Base-by-base conservation (phyloP, 169 alveolate genomes). In the Plasmodium cynomolgi region DNA sequence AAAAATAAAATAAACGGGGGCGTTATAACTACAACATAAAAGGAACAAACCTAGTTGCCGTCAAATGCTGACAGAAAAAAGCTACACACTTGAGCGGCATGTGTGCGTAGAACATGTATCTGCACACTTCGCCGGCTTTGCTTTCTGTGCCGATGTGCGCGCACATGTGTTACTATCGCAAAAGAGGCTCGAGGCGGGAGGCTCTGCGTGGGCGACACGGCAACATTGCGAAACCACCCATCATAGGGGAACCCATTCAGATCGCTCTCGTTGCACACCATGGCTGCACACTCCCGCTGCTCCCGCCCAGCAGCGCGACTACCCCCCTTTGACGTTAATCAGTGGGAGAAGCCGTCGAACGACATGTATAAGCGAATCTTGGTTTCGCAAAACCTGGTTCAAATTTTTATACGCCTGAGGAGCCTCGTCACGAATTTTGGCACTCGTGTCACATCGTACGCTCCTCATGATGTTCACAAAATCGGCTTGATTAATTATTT, bases 361-460 rank as follows among this genome's bases (percentile, higher is more conserved):
- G 81, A 92, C 92, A 93, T 96, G 47, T 56, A 93, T 83, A 84
- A 95, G 88, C 20, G 86, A 68, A 62, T 80, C 95, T 88, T 95
- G 96, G 41, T 91, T 94, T 71, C 47, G 37, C 84, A 91, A 74
- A 34, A 84, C 96, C 73, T 83, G 74, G 34, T 71, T 83, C 83
- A 96, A 54, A 88, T 96, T 93, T 41, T 96, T 96, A 95, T 96
- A 96, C 20, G 97, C 97, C 74, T 85, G 93, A 8, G 97, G 97
- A 15, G 97, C 97, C 62, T 96, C 97, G 62, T 96, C 97, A 33
- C 96, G 84, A 26, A 94, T 84, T 83, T 83, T 88, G 33, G 15
- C 54, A 54, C 47, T 85, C 54, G 91, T 84, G 34, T 83, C 96
- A 71, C 93, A 95, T 92, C 75, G 75, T 33, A 86, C 71, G 11